Evolutionary conservation across 768 basidiomycete species (phyloP).

Genomic region (Rhizopogon salebrosus): DNA sequence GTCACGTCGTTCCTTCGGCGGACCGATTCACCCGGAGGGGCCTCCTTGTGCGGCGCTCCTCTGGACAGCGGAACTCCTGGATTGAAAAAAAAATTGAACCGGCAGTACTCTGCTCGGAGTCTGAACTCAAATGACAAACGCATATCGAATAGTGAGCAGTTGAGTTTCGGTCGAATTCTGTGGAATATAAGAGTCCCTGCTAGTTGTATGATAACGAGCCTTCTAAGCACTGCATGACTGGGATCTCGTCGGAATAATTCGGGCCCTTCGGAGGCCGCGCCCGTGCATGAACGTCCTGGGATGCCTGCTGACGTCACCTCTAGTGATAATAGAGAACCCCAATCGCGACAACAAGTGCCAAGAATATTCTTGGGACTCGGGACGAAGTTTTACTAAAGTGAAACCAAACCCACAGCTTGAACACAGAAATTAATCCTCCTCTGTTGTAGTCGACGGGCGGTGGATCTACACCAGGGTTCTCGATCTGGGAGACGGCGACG

Average conservation of each 20-base stretch:
- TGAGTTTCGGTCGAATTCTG: no score
- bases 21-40: not conserved
- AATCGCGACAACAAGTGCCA: not conserved
- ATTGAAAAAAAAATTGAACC: not conserved
- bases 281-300: not conserved
- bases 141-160: not conserved
- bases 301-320: not conserved
- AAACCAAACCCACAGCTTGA: conserved; percentile 47
- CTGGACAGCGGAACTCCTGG: no score
- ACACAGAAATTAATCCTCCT: conserved; percentile 31
- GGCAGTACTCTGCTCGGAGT: no score
- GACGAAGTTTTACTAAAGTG: conserved; percentile 3
- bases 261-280: not conserved
- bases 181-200: not conserved
- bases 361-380: not conserved
- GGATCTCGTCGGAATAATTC: not conserved
- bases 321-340: not conserved
- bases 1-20: not conserved
- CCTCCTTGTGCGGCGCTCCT: no score
- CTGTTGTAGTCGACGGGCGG: conserved; percentile 22
- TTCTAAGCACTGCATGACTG: not conserved
- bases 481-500: conserved; percentile 30
- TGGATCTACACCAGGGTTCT: not conserved
- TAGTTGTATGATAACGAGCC: not conserved
- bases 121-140: no score